These are phyloP conservation scores for Malassezia furfur DNA, from an alignment of 1,284 basidiomycete species.

Conservation along the genomic window DNA sequence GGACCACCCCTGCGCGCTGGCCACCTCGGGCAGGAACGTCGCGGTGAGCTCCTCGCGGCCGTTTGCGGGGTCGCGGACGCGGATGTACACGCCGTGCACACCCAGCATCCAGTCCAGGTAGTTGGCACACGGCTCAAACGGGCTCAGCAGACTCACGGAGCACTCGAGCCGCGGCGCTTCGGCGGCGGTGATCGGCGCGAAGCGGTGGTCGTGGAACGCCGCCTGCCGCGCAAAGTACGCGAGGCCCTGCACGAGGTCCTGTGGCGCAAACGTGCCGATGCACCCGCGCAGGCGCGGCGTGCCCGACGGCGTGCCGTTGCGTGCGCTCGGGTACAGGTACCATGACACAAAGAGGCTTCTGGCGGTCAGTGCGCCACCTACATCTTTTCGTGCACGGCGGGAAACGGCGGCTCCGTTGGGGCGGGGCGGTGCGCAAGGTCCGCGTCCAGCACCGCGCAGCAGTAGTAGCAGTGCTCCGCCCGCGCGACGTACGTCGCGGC, in stretches of 20 bases:
- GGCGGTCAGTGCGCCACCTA: constrained; percentile 50
- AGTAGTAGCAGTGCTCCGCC: constrained; percentile 51
- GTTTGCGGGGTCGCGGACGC: constrained; percentile 60
- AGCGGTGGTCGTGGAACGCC: constrained; percentile 53
- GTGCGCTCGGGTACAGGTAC: constrained; percentile 50
- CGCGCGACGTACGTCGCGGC: constrained; percentile 11
- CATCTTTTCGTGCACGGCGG: constrained; percentile 14
- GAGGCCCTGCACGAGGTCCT: constrained; percentile 66
- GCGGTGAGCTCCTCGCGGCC: constrained; percentile 55
- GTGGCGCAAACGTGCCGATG: constrained; percentile 82
- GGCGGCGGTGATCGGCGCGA: constrained; percentile 60
- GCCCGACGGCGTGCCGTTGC: constrained; percentile 42
- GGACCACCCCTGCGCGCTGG: constrained; percentile 84
- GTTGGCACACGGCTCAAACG: constrained; percentile 73
- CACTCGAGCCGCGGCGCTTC: constrained; percentile 76
- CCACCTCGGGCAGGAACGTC: constrained; percentile 89
- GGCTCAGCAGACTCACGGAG: constrained; percentile 80
- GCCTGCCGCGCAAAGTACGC: constrained; percentile 72
- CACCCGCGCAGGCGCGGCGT: constrained; percentile 69
- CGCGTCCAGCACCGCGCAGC: constrained; percentile 52
- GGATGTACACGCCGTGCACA: constrained; percentile 81
- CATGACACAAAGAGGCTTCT: constrained; percentile 77
- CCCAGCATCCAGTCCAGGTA: constrained; percentile 90
- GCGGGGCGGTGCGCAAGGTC: constrained; percentile 32
- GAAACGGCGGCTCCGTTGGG: constrained; percentile 14